These are phyloP conservation scores for Pinus albicaulis DNA, from an alignment of 75 land plant species.

Conservation along the genomic window DNA sequence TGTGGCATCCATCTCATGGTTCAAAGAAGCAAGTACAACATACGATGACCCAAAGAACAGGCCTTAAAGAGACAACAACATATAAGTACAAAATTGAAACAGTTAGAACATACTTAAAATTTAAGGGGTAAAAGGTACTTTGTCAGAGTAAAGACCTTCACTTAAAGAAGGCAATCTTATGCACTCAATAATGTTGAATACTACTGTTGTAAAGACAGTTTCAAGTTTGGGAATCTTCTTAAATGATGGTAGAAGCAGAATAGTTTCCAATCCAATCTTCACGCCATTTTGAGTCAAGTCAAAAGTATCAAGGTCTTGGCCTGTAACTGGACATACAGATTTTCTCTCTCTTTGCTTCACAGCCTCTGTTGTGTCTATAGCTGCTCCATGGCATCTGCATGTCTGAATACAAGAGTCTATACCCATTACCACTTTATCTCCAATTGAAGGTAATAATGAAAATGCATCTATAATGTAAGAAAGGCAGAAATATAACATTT, in stretches of 20 bases:
- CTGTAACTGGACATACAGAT: slow-evolving; percentile 48
- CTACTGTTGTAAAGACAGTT: slow-evolving; percentile 29
- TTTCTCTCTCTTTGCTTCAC: not conserved
- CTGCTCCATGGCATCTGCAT: slow-evolving; percentile 84
- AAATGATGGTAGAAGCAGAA: slow-evolving; percentile 66
- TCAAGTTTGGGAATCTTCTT: slow-evolving; percentile 24
- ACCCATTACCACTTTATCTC: not conserved
- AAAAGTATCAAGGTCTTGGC: slow-evolving; percentile 27
- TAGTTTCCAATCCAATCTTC: slow-evolving; percentile 50
- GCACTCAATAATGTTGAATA: slow-evolving; percentile 49
- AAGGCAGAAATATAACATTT: slow-evolving; percentile 1
- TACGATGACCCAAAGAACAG: slow-evolving; percentile 57
- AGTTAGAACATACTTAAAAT: not conserved
- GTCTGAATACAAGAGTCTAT: slow-evolving; percentile 28
- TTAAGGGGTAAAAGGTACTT: not conserved
- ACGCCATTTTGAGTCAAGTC: slow-evolving; percentile 47
- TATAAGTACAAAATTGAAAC: not conserved
- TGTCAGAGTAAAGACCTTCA: slow-evolving; percentile 49
- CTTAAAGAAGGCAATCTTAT: slow-evolving; percentile 43
- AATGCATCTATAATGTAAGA: not conserved
- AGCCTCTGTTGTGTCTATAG: slow-evolving; percentile 3
- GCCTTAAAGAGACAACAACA: slow-evolving; percentile 29
- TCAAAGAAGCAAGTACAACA: slow-evolving; percentile 43
- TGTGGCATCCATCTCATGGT: slow-evolving; percentile 36
- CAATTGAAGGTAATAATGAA: not conserved